Percentiles rank a stretch among this genome's conserved stretches.
Evolutionary conservation across 768 basidiomycete genomes (phyloP).

Genomic region (Termitomyces sp.): DNA sequence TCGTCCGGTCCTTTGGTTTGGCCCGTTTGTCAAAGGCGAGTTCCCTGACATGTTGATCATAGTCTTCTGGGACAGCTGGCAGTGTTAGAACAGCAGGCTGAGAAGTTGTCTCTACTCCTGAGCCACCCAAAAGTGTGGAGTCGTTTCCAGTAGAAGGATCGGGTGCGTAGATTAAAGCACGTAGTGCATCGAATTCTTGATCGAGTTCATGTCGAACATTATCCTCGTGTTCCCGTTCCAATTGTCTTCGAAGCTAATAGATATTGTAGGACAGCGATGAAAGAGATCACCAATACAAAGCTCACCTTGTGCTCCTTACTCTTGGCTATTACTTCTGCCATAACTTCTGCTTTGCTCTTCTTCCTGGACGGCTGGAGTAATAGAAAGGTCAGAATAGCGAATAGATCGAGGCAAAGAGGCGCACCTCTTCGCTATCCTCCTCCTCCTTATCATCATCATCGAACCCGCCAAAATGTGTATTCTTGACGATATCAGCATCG

Average conservation of each 20-base stretch:
- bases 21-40: constrained; percentile 92
- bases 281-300: neutral
- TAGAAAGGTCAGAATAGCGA: neutral
- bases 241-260: constrained; percentile 76
- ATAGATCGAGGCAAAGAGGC: neutral
- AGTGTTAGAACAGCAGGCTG: constrained; percentile 18
- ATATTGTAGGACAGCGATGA: neutral
- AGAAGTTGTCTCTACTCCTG: constrained; percentile 15
- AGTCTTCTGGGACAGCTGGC: constrained; percentile 51
- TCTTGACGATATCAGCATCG: constrained; percentile 60
- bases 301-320: constrained; percentile 91
- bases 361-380: constrained; percentile 67
- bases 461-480: constrained; percentile 85
- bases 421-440: constrained; percentile 47
- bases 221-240: constrained; percentile 82
- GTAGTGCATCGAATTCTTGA: constrained; percentile 79
- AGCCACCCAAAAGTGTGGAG: constrained; percentile 28
- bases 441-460: constrained; percentile 55
- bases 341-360: constrained; percentile 93
- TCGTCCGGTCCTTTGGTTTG: constrained; percentile 91
- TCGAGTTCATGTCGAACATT: constrained; percentile 87
- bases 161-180: constrained; percentile 63
- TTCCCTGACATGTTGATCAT: constrained; percentile 90
- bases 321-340: constrained; percentile 97
- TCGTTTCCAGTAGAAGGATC: constrained; percentile 44